Conservation (phyloP, 2,329 filamentous ascomycete species). For the Rutstroemia sp. region DNA sequence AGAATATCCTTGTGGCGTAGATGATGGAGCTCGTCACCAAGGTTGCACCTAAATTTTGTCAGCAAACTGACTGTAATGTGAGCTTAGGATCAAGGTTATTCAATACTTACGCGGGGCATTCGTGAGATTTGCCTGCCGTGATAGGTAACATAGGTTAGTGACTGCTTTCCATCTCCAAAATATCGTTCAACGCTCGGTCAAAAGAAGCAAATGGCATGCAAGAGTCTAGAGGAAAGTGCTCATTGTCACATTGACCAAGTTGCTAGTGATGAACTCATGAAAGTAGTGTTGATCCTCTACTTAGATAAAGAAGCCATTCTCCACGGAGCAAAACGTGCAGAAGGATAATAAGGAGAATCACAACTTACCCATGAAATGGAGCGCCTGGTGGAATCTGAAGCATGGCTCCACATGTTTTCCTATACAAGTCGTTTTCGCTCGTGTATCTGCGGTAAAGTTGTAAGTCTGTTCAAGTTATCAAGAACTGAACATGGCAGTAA, state of each 20-base stretch:
- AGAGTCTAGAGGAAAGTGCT: no score
- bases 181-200: no score
- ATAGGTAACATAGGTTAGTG: neutral
- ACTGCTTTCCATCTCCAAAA: no score
- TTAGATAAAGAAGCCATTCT: neutral
- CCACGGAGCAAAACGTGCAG: neutral
- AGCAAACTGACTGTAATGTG: neutral
- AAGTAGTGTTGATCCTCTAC: no score
- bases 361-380: slow-evolving; percentile 29
- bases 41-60: slow-evolving; percentile 23
- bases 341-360: neutral
- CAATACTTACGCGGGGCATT: slow-evolving; percentile 24
- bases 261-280: no score
- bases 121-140: slow-evolving; percentile 24
- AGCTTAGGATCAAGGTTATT: neutral
- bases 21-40: slow-evolving; percentile 28
- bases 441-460: slow-evolving; percentile 16
- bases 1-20: slow-evolving; percentile 28
- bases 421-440: slow-evolving; percentile 27
- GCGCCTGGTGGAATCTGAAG: slow-evolving; percentile 28
- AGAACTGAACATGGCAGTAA: neutral
- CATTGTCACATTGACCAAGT: no score
- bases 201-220: no score
- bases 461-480: neutral
- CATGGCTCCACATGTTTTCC: slow-evolving; percentile 30